Evolutionary conservation across 1,284 basidiomycete genomes (phyloP).

Genomic region (Pulveroboletus sp.): DNA sequence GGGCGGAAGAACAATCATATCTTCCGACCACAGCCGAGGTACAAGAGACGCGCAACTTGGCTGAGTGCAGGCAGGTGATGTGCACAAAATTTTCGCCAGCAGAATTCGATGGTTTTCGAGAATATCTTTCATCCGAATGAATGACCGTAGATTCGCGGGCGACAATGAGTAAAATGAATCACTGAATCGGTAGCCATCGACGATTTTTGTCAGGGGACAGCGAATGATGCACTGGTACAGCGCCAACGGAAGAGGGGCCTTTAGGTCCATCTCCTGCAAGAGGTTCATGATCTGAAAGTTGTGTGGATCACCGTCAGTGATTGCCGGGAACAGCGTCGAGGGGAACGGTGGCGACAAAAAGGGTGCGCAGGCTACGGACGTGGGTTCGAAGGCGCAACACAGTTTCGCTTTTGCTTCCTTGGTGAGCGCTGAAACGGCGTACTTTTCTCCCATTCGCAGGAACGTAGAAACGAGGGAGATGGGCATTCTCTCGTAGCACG

Average conservation of each 20-base stretch:
- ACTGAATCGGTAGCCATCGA: slow-evolving; percentile 13
- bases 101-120: not conserved
- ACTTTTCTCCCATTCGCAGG: slow-evolving; percentile 20
- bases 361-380: not conserved
- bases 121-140: slow-evolving; percentile 7
- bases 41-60: fast-evolving
- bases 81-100: not conserved
- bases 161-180: slow-evolving; percentile 4
- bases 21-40: not conserved
- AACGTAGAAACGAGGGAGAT: slow-evolving; percentile 4
- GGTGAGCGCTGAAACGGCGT: slow-evolving; percentile 8
- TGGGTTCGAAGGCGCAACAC: not conserved
- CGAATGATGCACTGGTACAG: slow-evolving; percentile 8
- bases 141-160: slow-evolving; percentile 9
- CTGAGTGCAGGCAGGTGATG: not conserved
- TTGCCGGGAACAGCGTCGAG: not conserved
- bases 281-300: slow-evolving; percentile 21
- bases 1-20: not conserved
- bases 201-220: not conserved
- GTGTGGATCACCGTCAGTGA: slow-evolving; percentile 9
- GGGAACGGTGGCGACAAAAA: not conserved
- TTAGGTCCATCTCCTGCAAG: slow-evolving; percentile 8
- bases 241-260: slow-evolving; percentile 9
- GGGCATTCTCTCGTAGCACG: not conserved
- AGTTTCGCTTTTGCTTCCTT: slow-evolving; percentile 16